Evolutionary conservation across 257 asterid species (phyloP), one percentile per base, ranked within the genome.

Genomic region (Lantana camara): DNA sequence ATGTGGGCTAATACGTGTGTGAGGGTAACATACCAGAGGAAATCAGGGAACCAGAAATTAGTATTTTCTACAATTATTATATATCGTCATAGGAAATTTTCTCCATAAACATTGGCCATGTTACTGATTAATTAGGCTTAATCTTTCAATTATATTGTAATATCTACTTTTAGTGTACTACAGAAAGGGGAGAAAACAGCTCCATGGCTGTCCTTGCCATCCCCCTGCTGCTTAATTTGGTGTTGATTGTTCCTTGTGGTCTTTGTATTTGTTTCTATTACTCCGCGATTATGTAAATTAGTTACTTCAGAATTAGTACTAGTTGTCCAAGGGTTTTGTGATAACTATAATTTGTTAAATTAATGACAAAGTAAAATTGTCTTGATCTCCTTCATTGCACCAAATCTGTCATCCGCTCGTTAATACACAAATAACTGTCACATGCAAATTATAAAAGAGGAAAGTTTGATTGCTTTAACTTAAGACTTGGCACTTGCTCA

Each of bases 11-110:
- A 41, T 2, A 37, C n/a, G 11, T 41, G 47, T 27, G 32, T 27
- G 5, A 27, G 40, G 9, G 9, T 1, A 46, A 61, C 83, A 83
- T 22, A 4, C 38, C 70, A 37, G 71, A 76, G 72, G 60, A 70
- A 71, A 73, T 65, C 68, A 65, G 70, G 82, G 79, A 81, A 64
- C 48, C 17, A 63, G 30, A 52, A 34, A 50, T 13, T 67, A 57
- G 4, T 35, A 35, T 29, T 45, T n/a, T n/a, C n/a, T n/a, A n/a
- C n/a, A n/a, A n/a, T n/a, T n/a, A n/a, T n/a, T n/a, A n/a, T n/a
- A n/a, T n/a, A n/a, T n/a, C n/a, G 35, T 27, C 9, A 3, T 24
- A 72, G 56, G 54, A 58, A 37, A 29, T 51, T 72, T 62, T 47
- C 51, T 66, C 20, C 52, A 58, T 37, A 67, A 46, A 66, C 27